phyloP scores from a whole-genome alignment of 352 stramenopile genomes.

The Pythium rhizo-oryzae region DNA sequence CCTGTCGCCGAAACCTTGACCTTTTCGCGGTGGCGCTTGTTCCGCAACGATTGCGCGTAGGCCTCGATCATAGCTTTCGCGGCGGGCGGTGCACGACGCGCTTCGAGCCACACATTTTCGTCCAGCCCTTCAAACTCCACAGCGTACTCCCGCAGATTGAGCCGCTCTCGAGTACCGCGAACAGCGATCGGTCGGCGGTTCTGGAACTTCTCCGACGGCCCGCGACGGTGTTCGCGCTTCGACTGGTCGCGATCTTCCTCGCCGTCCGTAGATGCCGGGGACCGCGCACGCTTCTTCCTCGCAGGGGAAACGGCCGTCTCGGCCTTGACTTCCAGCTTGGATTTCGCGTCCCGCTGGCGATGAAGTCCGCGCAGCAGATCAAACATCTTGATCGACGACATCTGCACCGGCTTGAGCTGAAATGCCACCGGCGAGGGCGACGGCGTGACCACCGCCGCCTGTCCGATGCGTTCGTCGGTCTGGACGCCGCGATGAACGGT shows the following conservation, averaged over 20 bases:
- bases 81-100: not conserved
- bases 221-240: not conserved
- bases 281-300: conserved; percentile 12
- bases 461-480: not conserved
- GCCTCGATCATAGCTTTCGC: conserved; percentile 7
- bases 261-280: not conserved
- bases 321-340: conserved; percentile 16
- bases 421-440: not conserved
- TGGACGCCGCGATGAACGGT: conserved; percentile 2
- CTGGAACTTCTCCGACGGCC: not conserved
- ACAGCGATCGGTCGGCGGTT: conserved; percentile 5
- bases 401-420: not conserved
- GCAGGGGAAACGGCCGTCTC: not conserved
- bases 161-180: not conserved
- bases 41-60: not conserved
- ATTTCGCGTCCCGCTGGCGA: not conserved
- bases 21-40: not conserved
- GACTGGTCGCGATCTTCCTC: not conserved
- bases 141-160: conserved; percentile 19
- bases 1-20: not conserved
- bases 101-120: conserved; percentile 1
- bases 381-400: conserved; percentile 11
- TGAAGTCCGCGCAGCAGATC: conserved; percentile 10
- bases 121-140: conserved; percentile 14
- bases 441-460: not conserved